These are phyloP conservation scores for Dipsacomyces acuminosporus DNA, from an alignment of 371 early-diverging fungal genomes.

Conservation along the genomic window DNA sequence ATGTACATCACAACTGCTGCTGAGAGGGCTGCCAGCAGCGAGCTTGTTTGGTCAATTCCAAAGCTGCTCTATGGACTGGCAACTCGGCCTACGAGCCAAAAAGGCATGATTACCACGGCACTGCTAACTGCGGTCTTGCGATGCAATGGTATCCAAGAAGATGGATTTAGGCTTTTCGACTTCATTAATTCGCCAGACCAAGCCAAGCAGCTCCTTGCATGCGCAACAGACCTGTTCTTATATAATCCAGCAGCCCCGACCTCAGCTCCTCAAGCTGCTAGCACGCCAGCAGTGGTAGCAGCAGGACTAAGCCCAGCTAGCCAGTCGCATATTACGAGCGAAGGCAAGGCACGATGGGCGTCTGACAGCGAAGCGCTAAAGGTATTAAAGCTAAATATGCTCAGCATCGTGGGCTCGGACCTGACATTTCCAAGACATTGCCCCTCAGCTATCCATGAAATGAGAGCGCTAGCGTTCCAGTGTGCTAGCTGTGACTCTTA, in stretches of 20 bases:
- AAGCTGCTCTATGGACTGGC: conserved; percentile 35
- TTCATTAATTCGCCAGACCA: conserved; percentile 1
- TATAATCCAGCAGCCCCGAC: conserved; percentile 3
- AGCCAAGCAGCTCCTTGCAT: conserved; percentile 6
- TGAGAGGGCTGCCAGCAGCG: conserved; percentile 3
- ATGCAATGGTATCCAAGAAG: conserved; percentile 9
- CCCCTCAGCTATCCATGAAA: conserved; percentile 44
- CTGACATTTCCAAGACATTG: conserved; percentile 51
- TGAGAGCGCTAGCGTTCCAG: conserved; percentile 55
- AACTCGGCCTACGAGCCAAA: conserved; percentile 9
- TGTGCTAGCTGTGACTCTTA: conserved; percentile 35
- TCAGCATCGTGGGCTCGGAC: conserved; percentile 52
- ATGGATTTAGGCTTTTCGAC: conserved; percentile 4
- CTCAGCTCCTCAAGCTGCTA: background rate
- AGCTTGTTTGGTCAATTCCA: conserved; percentile 39
- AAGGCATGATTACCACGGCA: conserved; percentile 4
- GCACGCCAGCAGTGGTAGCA: background rate
- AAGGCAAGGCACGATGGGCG: conserved; percentile 28
- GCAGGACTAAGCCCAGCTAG: conserved; percentile 13
- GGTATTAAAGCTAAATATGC: conserved; percentile 23
- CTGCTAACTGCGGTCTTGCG: conserved; percentile 17
- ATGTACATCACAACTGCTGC: conserved; percentile 35
- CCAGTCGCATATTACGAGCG: conserved; percentile 16
- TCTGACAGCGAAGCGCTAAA: conserved; percentile 11
- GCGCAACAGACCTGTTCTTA: conserved; percentile 24